Evolutionary conservation across 768 basidiomycete genomes (phyloP).

Genomic region (Boletus fagicola): DNA sequence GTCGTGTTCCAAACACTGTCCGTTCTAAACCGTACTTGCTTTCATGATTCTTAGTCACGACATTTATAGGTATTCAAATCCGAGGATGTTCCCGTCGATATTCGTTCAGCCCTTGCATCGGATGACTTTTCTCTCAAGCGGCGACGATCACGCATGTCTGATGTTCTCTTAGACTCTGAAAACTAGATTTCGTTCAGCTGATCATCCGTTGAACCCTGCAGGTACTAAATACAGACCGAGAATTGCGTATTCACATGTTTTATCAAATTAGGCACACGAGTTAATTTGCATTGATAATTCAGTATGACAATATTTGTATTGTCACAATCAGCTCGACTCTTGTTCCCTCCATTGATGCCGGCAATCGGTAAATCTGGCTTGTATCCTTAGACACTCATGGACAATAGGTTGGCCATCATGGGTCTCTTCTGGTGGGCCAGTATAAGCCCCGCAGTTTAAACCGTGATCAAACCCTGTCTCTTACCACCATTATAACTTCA

Average conservation of each 20-base stretch:
- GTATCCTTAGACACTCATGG: conserved; percentile 12
- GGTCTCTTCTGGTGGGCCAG: background rate
- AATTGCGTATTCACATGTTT: conserved; percentile 23
- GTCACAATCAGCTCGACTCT: conserved; percentile 1
- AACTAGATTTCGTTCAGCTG: conserved; percentile 16
- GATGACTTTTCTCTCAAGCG: conserved; percentile 40
- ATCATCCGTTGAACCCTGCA: conserved; percentile 10
- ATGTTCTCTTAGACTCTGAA: conserved; percentile 32
- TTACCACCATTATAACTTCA: background rate
- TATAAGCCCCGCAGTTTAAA: conserved; percentile 1
- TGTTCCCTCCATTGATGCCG: conserved; percentile 9
- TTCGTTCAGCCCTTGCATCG: conserved; percentile 31
- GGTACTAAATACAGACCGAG: conserved; percentile 10
- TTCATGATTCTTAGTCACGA: conserved; percentile 8
- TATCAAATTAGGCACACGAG: conserved; percentile 21
- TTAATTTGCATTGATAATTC: conserved; percentile 25
- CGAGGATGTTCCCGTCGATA: conserved; percentile 29
- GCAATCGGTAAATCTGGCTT: conserved; percentile 8
- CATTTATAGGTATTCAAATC: conserved; percentile 25
- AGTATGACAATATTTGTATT: conserved; percentile 2
- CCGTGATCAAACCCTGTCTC: background rate
- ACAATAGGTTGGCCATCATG: conserved; percentile 17
- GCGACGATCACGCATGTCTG: conserved; percentile 43
- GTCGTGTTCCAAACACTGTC: conserved; percentile 22
- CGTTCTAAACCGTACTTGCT: conserved; percentile 9